These are phyloP conservation scores for Aspergillus novofumigatus DNA, from an alignment of 2,329 filamentous ascomycete genomes.

Conservation along the genomic window DNA sequence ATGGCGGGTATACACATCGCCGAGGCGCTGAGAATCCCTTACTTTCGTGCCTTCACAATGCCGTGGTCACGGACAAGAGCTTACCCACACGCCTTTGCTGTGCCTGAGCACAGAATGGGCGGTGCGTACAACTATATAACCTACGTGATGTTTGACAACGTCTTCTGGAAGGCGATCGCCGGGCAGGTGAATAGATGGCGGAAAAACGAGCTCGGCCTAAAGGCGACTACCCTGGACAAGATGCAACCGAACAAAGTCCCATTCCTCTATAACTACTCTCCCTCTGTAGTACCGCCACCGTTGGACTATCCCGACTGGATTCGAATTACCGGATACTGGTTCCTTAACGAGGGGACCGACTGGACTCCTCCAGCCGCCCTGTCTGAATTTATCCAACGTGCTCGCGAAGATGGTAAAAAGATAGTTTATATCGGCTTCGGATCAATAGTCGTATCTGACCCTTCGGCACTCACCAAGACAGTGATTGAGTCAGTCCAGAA, in stretches of 20 bases:
- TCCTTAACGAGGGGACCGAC: conserved; percentile 69
- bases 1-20: conserved; percentile 99
- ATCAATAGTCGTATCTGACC: conserved; percentile 89
- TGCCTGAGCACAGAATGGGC: conserved; percentile 88
- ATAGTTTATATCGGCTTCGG: conserved; percentile 96
- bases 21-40: conserved; percentile 85
- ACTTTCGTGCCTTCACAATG: conserved; percentile 98
- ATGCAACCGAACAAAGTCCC: conserved; percentile 97
- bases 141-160: conserved; percentile 92
- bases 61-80: conserved; percentile 94
- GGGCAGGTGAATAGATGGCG: conserved; percentile 92
- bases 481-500: conserved; percentile 87
- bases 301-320: conserved; percentile 98
- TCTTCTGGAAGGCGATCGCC: conserved; percentile 93
- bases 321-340: conserved; percentile 96
- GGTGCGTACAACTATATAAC: conserved; percentile 93
- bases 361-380: conserved; percentile 76
- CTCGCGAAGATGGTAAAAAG: conserved; percentile 77
- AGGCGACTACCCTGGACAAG: conserved; percentile 78
- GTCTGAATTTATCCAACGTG: conserved; percentile 74
- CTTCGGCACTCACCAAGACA: conserved; percentile 82
- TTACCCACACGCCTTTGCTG: conserved; percentile 94
- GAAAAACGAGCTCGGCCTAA: conserved; percentile 71
- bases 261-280: conserved; percentile 96
- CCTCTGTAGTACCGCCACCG: conserved; percentile 87